A percentile compares a stretch with the other conserved stretches of the same genome.
Evolutionary conservation across 805 yeast species (phyloP).

Genomic region (Vanderwaltozyma polyspora): DNA sequence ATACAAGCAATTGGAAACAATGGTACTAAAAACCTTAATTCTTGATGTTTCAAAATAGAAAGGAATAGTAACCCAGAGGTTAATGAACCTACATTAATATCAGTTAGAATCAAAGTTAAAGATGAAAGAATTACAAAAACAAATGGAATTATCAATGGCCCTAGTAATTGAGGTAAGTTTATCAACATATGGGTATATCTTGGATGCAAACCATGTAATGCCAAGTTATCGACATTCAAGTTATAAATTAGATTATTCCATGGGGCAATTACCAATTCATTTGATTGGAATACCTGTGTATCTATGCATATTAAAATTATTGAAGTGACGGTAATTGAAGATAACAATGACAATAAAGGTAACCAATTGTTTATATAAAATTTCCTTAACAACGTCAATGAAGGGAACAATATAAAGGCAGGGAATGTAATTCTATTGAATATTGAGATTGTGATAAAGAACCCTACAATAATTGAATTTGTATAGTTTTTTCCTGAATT

Average conservation of each 20-base stretch:
- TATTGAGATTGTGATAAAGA: slow-evolving; percentile 49
- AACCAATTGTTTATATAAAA: slow-evolving; percentile 31
- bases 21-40: slow-evolving; percentile 77
- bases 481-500: slow-evolving; percentile 1
- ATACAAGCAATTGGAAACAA: slow-evolving; percentile 58
- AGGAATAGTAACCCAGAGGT: slow-evolving; percentile 50
- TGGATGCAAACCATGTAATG: slow-evolving; percentile 76
- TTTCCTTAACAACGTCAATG: slow-evolving; percentile 31
- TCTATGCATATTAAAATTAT: slow-evolving; percentile 39
- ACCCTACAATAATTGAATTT: slow-evolving; percentile 31
- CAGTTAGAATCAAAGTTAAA: no score
- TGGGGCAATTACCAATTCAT: slow-evolving; percentile 47
- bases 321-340: slow-evolving; percentile 30
- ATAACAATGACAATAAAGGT: slow-evolving; percentile 22
- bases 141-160: slow-evolving; percentile 69
- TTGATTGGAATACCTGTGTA: slow-evolving; percentile 32
- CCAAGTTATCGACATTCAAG: slow-evolving; percentile 42
- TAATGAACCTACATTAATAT: no score
- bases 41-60: slow-evolving; percentile 84
- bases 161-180: slow-evolving; percentile 71
- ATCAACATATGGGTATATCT: slow-evolving; percentile 60
- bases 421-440: slow-evolving; percentile 82
- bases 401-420: slow-evolving; percentile 62
- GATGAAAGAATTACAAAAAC: no score
- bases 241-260: slow-evolving; percentile 70